A percentile compares a stretch with the other conserved stretches of the same genome.
These are phyloP conservation scores for Colletotrichum eremochloae DNA, from an alignment of 2,329 filamentous ascomycete genomes.

Conservation along the genomic window DNA sequence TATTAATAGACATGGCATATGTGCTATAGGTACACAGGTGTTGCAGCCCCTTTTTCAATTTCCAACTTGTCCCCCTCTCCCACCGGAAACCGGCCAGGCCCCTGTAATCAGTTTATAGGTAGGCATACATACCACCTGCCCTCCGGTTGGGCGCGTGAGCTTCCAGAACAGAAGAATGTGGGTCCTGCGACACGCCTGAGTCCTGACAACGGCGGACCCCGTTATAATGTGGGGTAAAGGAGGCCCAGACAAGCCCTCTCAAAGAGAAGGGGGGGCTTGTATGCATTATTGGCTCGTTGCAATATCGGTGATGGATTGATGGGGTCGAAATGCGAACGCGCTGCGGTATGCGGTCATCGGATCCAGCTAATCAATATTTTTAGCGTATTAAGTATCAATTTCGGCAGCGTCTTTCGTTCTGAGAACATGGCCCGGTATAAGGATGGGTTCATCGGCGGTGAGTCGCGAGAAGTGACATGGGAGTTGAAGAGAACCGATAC, in stretches of 20 bases:
- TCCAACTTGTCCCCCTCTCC: slow-evolving; percentile 10
- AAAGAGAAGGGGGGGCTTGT: not conserved
- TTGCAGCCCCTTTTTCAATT: slow-evolving; percentile 29
- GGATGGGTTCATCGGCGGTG: slow-evolving; percentile 8
- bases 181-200: slow-evolving; percentile 9
- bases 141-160: slow-evolving; percentile 31
- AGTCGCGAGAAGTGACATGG: slow-evolving; percentile 32
- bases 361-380: not conserved
- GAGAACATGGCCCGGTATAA: slow-evolving; percentile 15
- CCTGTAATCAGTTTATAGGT: not conserved
- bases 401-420: slow-evolving; percentile 25
- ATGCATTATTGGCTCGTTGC: slow-evolving; percentile 23
- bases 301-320: slow-evolving; percentile 28
- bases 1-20: slow-evolving; percentile 19
- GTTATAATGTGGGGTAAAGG: slow-evolving; percentile 35
- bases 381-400: slow-evolving; percentile 11
- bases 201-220: not conserved
- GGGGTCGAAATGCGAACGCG: slow-evolving; percentile 10
- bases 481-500: not conserved
- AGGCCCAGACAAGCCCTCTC: slow-evolving; percentile 18
- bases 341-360: not conserved
- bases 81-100: slow-evolving; percentile 11
- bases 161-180: slow-evolving; percentile 41
- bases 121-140: not conserved
- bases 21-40: slow-evolving; percentile 6